These are phyloP conservation scores for Microsporum canis DNA, from an alignment of 2,329 filamentous ascomycete genomes.

Conservation along the genomic window DNA sequence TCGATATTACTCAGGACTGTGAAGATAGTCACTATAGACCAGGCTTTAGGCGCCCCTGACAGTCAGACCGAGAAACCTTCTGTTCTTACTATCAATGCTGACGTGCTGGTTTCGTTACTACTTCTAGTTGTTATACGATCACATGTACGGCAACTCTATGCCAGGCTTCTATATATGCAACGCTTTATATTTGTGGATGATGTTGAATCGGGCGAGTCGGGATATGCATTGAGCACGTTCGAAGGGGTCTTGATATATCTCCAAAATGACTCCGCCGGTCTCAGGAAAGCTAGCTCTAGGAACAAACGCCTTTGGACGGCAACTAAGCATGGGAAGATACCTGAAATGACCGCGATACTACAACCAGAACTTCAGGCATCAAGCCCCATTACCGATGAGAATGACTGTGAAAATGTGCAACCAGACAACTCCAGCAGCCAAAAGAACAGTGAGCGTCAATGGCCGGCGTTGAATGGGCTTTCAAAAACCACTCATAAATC, in stretches of 20 bases:
- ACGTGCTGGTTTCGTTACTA: constrained; percentile 82
- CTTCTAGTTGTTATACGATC: constrained; percentile 87
- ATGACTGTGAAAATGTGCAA: constrained; percentile 18
- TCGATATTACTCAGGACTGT: constrained; percentile 67
- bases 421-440: constrained; percentile 14
- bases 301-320: constrained; percentile 87
- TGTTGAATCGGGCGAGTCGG: constrained; percentile 90
- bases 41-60: constrained; percentile 22
- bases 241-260: constrained; percentile 90
- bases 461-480: neutral
- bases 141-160: constrained; percentile 75
- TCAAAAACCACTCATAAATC: constrained; percentile 2
- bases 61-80: constrained; percentile 38
- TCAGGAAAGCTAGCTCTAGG: constrained; percentile 72
- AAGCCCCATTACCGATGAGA: constrained; percentile 19
- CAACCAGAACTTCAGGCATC: constrained; percentile 52
- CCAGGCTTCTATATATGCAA: constrained; percentile 84
- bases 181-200: constrained; percentile 98
- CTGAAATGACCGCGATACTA: constrained; percentile 65
- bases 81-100: constrained; percentile 63
- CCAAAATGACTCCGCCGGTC: constrained; percentile 63
- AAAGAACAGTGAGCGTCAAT: neutral
- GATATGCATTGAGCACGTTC: constrained; percentile 90
- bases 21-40: constrained; percentile 61
- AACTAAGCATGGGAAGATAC: constrained; percentile 62